These are phyloP conservation scores for Colletotrichum lupini DNA, from an alignment of 2,329 filamentous ascomycete species.

Conservation along the genomic window DNA sequence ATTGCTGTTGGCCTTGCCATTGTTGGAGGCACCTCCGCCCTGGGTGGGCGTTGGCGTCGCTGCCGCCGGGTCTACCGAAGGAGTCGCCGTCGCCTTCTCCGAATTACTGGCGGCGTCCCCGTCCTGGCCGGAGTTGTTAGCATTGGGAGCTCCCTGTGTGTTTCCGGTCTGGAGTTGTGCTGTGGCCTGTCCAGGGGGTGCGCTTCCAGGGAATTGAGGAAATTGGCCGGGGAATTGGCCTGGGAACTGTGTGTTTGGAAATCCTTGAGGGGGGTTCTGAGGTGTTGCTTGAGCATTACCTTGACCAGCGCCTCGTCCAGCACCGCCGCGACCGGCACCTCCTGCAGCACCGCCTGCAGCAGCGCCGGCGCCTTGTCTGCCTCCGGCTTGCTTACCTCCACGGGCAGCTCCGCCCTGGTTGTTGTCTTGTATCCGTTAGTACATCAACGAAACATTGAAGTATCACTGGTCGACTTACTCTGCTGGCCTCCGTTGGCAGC, in stretches of 20 bases:
- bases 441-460: neutral
- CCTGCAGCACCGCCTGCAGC: neutral
- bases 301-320: conserved; percentile 27
- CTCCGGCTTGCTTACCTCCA: conserved; percentile 23
- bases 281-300: conserved; percentile 21
- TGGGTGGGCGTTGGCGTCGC: conserved; percentile 25
- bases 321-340: neutral
- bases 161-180: conserved; percentile 24
- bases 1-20: conserved; percentile 20
- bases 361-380: conserved; percentile 5
- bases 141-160: conserved; percentile 8
- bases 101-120: conserved; percentile 32
- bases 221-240: conserved; percentile 14
- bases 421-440: conserved; percentile 26
- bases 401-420: neutral
- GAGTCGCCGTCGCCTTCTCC: conserved; percentile 7
- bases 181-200: conserved; percentile 28
- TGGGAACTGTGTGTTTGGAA: neutral
- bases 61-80: conserved; percentile 26
- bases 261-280: conserved; percentile 24
- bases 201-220: conserved; percentile 21
- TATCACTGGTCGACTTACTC: neutral
- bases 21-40: conserved; percentile 15
- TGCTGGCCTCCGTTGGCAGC: conserved; percentile 12
- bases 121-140: conserved; percentile 28